Percentiles rank a stretch among this genome's conserved stretches.
These are phyloP conservation scores for Phytophthora quininea DNA, from an alignment of 352 stramenopile species.

Conservation along the genomic window DNA sequence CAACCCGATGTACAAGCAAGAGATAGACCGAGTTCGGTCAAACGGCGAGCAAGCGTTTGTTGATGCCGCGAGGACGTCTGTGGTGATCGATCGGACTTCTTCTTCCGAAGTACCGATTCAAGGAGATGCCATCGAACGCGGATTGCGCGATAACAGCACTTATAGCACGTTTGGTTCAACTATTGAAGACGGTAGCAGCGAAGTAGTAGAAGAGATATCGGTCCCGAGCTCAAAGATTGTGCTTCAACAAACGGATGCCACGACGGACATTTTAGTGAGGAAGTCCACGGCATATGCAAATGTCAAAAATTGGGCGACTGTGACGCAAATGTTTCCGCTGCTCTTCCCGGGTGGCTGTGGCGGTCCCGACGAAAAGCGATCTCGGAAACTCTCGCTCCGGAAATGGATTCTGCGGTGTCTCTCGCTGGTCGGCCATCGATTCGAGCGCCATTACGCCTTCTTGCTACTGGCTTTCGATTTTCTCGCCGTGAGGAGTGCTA, in stretches of 20 bases:
- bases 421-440: constrained; percentile 18
- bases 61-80: not conserved
- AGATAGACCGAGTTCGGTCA: not conserved
- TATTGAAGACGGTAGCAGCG: not conserved
- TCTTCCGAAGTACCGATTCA: not conserved
- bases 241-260: not conserved
- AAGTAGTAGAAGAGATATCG: not conserved
- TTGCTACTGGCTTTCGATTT: constrained; percentile 26
- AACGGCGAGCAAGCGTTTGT: not conserved
- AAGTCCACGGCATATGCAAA: constrained; percentile 16
- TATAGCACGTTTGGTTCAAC: constrained; percentile 6
- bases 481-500: constrained; percentile 8
- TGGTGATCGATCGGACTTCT: not conserved
- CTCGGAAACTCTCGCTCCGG: constrained; percentile 2
- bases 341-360: constrained; percentile 30
- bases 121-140: not conserved
- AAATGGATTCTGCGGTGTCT: constrained; percentile 23
- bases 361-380: constrained; percentile 18
- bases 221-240: not conserved
- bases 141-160: not conserved
- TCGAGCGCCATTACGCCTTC: constrained; percentile 29
- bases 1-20: not conserved
- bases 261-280: constrained; percentile 9
- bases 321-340: constrained; percentile 26
- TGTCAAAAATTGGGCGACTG: constrained; percentile 4